These are phyloP conservation scores for Magnusiomyces suaveolens DNA, from an alignment of 1,139 yeast species.

Conservation along the genomic window DNA sequence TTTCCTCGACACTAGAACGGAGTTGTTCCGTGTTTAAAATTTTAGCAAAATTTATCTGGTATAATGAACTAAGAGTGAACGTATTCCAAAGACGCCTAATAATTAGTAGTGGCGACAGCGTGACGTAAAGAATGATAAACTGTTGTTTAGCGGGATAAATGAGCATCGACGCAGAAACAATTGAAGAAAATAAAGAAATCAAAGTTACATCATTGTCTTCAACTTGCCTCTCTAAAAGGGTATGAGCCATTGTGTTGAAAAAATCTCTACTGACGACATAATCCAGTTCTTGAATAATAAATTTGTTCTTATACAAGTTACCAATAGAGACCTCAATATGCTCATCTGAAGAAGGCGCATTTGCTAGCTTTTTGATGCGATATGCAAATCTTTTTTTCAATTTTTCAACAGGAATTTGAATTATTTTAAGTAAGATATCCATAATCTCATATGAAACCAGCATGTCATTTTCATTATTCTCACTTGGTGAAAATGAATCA, in stretches of 20 bases:
- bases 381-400: not conserved
- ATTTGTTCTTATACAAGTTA: not conserved
- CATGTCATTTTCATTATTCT: not conserved
- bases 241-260: not conserved
- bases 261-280: not conserved
- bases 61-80: not conserved
- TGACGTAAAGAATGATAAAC: slow-evolving; percentile 23
- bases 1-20: not conserved
- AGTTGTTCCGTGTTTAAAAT: not conserved
- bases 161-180: slow-evolving; percentile 19
- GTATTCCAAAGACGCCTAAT: not conserved
- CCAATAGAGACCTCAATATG: not conserved
- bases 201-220: not conserved
- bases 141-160: slow-evolving; percentile 22
- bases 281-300: not conserved
- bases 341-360: not conserved
- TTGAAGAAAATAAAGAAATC: slow-evolving; percentile 15
- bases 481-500: not conserved
- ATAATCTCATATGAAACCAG: too few relatives aligned
- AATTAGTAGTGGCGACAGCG: slow-evolving; percentile 17
- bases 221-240: not conserved
- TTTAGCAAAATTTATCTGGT: slow-evolving; percentile 13
- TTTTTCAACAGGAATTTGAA: not conserved
- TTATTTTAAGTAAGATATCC: not conserved
- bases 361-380: not conserved